Percentiles rank a stretch among this genome's conserved stretches.
Conservation (phyloP, 2,329 filamentous ascomycete species). For the Aspergillus tubingensis region DNA sequence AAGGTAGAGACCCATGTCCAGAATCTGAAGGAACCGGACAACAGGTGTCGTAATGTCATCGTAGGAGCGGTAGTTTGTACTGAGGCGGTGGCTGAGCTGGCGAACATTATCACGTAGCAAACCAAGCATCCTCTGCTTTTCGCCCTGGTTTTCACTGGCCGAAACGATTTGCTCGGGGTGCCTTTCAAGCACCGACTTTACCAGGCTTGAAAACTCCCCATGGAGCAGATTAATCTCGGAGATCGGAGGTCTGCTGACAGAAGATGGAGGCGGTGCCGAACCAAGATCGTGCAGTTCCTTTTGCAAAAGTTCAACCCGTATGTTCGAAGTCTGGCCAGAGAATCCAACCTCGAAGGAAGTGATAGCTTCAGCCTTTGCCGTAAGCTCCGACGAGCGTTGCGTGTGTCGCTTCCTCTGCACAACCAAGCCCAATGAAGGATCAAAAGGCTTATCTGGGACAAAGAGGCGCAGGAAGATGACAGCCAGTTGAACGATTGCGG, state of each 20-base stretch:
- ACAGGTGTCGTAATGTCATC: slow-evolving; percentile 81
- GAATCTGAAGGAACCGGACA: slow-evolving; percentile 74
- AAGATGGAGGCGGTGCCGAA: slow-evolving; percentile 63
- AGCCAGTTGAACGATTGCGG: slow-evolving; percentile 76
- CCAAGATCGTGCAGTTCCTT: slow-evolving; percentile 66
- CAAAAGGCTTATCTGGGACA: slow-evolving; percentile 81
- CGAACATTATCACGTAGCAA: slow-evolving; percentile 60
- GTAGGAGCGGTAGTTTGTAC: slow-evolving; percentile 71
- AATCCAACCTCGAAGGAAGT: slow-evolving; percentile 66
- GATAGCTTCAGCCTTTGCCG: slow-evolving; percentile 61
- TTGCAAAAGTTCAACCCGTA: slow-evolving; percentile 65
- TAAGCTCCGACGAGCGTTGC: slow-evolving; percentile 59
- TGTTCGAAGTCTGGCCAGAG: slow-evolving; percentile 67
- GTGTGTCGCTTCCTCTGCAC: slow-evolving; percentile 65
- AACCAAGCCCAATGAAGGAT: slow-evolving; percentile 66
- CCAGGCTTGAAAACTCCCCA: slow-evolving; percentile 76
- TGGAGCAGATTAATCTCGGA: slow-evolving; percentile 74
- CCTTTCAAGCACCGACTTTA: slow-evolving; percentile 62
- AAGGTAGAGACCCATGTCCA: slow-evolving; percentile 74
- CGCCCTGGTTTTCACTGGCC: slow-evolving; percentile 15
- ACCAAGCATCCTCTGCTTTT: slow-evolving; percentile 37
- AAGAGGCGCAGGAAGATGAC: slow-evolving; percentile 75
- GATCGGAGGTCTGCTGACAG: slow-evolving; percentile 69
- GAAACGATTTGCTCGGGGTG: slow-evolving; percentile 34
- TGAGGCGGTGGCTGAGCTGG: slow-evolving; percentile 70